Base-by-base conservation (phyloP, 1,139 yeast species). In the Scheffersomyces cryptocercus region DNA sequence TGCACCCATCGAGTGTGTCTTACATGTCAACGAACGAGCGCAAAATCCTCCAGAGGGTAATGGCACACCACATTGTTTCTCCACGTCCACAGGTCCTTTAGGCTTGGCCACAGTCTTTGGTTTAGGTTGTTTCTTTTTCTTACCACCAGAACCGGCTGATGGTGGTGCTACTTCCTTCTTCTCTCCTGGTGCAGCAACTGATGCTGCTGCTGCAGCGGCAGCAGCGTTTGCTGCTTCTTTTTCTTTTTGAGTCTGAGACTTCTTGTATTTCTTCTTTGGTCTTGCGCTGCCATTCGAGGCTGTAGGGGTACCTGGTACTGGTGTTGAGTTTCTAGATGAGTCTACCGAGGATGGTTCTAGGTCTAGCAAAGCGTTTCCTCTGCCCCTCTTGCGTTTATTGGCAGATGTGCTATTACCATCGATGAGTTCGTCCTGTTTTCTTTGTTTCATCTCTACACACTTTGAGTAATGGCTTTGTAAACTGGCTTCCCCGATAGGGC, bases 1-100 rank as follows among this genome's bases (percentile, higher is more conserved):
- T 20, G 97, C 96, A 26, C 97, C 97, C 97, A 93, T 91, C 0
- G 97, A 88, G 65, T 93, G 99, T 0, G 98, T 90, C 62, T 93
- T 93, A 75, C 99, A 93, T 0, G 99, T 93, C 49, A 93, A 73
- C 0, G 97, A 89, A 43, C 99, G 77, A 5, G 97, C 97, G 74
- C 99, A 93, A 56, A 83, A 83, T 0, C 95, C 96, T 9, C 98
- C 98, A 49, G 85, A 85, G 0, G 97, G 90, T 47, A 93, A 68
- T 3, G 91, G 88, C 6, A 93, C 99, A 63, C 99, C 99, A 74
- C 99, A 93, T 65, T 93, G 98, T 52, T 81, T 85, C 61, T 93
- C 97, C 36, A 93, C 95, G 64, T 93, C 96, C 34, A 91, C 96
- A 0, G 91, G 88, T 3, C 89, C 93, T 53, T 86, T 88, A 31